These are phyloP conservation scores for Thielaviopsis euricoi DNA, from an alignment of 2,329 filamentous ascomycete genomes.

Conservation along the genomic window DNA sequence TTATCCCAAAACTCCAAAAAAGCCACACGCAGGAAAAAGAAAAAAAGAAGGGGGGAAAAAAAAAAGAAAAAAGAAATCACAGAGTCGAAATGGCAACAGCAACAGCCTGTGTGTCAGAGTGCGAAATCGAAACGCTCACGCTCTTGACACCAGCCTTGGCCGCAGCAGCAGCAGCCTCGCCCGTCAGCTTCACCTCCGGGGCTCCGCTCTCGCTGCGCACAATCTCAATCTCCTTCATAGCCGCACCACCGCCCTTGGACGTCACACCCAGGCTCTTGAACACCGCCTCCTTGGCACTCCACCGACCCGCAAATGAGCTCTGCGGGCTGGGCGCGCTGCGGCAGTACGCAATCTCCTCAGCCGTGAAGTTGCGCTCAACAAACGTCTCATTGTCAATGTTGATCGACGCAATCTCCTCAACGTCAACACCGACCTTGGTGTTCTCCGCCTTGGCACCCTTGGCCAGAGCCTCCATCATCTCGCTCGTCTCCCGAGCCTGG, in stretches of 20 bases:
- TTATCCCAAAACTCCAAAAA: background rate
- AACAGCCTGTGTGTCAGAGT: conserved; percentile 85
- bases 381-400: conserved; percentile 93
- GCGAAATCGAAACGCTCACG: conserved; percentile 86
- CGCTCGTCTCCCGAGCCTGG: conserved; percentile 46
- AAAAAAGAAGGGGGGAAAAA: background rate
- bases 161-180: conserved; percentile 69
- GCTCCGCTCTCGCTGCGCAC: conserved; percentile 63
- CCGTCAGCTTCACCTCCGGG: conserved; percentile 73
- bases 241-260: conserved; percentile 74
- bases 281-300: conserved; percentile 96
- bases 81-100: conserved; percentile 80
- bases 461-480: conserved; percentile 64
- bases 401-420: conserved; percentile 74
- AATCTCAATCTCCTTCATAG: conserved; percentile 92
- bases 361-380: conserved; percentile 85
- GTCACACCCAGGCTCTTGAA: conserved; percentile 90
- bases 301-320: conserved; percentile 84
- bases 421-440: conserved; percentile 83
- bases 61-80: conserved; percentile 19
- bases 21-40: background rate
- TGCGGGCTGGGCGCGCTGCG: conserved; percentile 60
- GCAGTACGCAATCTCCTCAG: conserved; percentile 74
- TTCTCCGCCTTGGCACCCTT: conserved; percentile 43
- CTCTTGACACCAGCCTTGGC: conserved; percentile 73